Percentiles rank a stretch among this genome's conserved stretches.
Conservation (phyloP, 495 filamentous ascomycete genomes). For the Daldinia grandis region DNA sequence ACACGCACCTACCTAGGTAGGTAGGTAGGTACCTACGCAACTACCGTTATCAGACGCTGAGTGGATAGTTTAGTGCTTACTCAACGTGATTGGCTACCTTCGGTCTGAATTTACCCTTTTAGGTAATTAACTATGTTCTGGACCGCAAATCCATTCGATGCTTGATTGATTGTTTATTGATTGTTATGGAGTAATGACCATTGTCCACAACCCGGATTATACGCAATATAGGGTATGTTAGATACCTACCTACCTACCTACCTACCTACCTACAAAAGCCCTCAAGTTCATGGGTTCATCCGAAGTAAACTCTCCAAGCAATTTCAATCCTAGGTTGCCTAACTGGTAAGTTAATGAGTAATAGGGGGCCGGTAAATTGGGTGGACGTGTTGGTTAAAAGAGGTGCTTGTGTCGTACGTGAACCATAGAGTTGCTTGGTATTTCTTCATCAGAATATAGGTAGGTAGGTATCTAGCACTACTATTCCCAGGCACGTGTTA, state of each 20-base stretch:
- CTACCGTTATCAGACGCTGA: slow-evolving; percentile 26
- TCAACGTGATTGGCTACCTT: slow-evolving; percentile 21
- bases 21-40: slow-evolving; percentile 4
- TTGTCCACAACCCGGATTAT: slow-evolving; percentile 19
- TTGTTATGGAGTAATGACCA: slow-evolving; percentile 22
- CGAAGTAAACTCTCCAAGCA: slow-evolving; percentile 5
- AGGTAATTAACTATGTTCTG: slow-evolving; percentile 35
- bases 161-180: slow-evolving; percentile 26
- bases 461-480: not conserved
- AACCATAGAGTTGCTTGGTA: not conserved
- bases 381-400: slow-evolving; percentile 14
- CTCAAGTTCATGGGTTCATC: slow-evolving; percentile 5
- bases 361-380: slow-evolving; percentile 15
- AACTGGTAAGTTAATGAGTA: not conserved
- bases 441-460: not conserved
- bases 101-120: slow-evolving; percentile 36
- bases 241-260: too few species aligned
- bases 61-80: slow-evolving; percentile 3
- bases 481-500: not conserved
- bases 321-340: slow-evolving; percentile 8
- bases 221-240: too few species aligned
- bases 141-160: slow-evolving; percentile 12
- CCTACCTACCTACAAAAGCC: slow-evolving; percentile 5
- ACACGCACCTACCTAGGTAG: not conserved
- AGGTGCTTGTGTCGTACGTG: slow-evolving; percentile 16